phyloP scores from a whole-genome alignment of 2,329 filamentous ascomycete species.

The Epichloe typhina region DNA sequence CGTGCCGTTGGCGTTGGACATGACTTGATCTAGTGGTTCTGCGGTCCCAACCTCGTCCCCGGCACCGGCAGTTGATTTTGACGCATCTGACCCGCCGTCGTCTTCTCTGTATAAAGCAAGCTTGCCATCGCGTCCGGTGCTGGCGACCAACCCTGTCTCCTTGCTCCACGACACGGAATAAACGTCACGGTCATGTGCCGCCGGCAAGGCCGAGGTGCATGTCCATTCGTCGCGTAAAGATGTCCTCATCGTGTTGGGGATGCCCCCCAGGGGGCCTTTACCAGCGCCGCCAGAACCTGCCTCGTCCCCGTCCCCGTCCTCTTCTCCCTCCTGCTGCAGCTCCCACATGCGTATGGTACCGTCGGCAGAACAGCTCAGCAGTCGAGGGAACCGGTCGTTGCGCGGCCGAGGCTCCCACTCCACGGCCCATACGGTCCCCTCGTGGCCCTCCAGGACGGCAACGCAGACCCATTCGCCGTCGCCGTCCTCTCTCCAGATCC shows the following conservation, averaged over 20 bases:
- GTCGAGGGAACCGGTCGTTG: conserved; percentile 38
- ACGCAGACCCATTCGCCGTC: conserved; percentile 90
- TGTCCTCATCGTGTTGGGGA: conserved; percentile 83
- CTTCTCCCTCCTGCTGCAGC: conserved; percentile 36
- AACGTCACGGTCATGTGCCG: conserved; percentile 63
- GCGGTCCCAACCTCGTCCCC: too few relatives aligned
- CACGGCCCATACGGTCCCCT: conserved; percentile 79
- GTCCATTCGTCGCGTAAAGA: conserved; percentile 71
- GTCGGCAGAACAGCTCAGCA: conserved; percentile 81
- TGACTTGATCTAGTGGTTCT: conserved; percentile 7
- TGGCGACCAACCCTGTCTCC: conserved; percentile 65
- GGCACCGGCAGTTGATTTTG: neutral
- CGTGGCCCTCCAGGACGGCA: conserved; percentile 65
- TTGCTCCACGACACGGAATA: conserved; percentile 81
- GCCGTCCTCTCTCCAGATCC: conserved; percentile 78
- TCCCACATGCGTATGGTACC: conserved; percentile 68
- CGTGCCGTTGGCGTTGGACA: neutral
- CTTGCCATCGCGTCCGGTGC: conserved; percentile 73
- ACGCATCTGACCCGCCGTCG: conserved; percentile 9
- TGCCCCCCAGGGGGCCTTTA: conserved; percentile 35
- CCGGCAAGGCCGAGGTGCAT: conserved; percentile 63
- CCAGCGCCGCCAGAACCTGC: conserved; percentile 17
- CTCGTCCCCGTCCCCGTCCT: conserved; percentile 19
- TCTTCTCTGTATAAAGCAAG: conserved; percentile 67
- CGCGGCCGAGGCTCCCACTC: conserved; percentile 48